Percentiles rank a stretch among this genome's conserved stretches.
phyloP scores from a whole-genome alignment of 192 early-diverging fungal genomes.

The Paraglomus brasilianum region DNA sequence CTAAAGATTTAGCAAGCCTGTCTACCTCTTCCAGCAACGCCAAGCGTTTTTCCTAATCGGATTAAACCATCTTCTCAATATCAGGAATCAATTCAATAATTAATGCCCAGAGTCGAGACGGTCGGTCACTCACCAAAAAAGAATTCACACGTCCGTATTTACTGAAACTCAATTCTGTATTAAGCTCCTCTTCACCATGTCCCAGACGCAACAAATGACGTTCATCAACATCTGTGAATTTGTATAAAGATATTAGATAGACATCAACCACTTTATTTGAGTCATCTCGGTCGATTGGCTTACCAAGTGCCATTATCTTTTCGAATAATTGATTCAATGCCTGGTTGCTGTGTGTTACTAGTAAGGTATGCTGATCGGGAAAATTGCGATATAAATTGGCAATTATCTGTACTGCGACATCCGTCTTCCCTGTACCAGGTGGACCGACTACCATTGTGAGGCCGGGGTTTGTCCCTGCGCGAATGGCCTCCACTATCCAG shows the following conservation, averaged over 20 bases:
- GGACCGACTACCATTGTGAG: slow-evolving; percentile 95
- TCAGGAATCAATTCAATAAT: background rate
- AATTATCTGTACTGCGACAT: slow-evolving; percentile 95
- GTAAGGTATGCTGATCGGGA: slow-evolving; percentile 82
- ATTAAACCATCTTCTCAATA: slow-evolving; percentile 1
- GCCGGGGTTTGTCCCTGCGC: slow-evolving; percentile 80
- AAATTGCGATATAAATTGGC: slow-evolving; percentile 92
- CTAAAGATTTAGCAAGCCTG: slow-evolving; percentile 70
- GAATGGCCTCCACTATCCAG: slow-evolving; percentile 73
- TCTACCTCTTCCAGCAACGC: slow-evolving; percentile 75
- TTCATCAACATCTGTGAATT: slow-evolving; percentile 75
- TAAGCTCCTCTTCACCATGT: slow-evolving; percentile 90
- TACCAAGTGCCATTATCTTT: slow-evolving; percentile 77
- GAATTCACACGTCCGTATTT: slow-evolving; percentile 94
- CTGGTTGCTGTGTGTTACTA: slow-evolving; percentile 96
- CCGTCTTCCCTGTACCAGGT: slow-evolving; percentile 98
- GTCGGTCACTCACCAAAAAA: slow-evolving; percentile 51
- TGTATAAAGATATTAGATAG: background rate
- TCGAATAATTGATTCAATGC: slow-evolving; percentile 99
- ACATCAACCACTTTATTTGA: background rate
- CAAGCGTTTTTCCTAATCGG: slow-evolving; percentile 63
- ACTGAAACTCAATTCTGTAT: slow-evolving; percentile 77
- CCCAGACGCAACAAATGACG: slow-evolving; percentile 93
- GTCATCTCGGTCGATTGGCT: too few relatives aligned
- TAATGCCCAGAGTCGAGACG: slow-evolving; percentile 19